A percentile compares a stretch with the other conserved stretches of the same genome.
Conservation (phyloP, 2,329 filamentous ascomycete species). For the Aspergillus arachidicola region DNA sequence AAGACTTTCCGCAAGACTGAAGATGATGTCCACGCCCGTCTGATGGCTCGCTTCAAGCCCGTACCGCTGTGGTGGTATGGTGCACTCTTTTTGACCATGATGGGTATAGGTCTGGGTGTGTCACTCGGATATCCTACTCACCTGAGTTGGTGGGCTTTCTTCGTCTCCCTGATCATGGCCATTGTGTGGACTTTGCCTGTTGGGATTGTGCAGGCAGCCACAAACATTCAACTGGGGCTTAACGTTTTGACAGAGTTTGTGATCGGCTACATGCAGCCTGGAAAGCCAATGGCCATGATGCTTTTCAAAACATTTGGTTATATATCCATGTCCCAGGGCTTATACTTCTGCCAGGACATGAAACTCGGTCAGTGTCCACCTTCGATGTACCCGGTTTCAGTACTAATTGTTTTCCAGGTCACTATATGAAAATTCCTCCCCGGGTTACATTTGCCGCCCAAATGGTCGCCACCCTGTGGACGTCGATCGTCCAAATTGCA, state of each 20-base stretch:
- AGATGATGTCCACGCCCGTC: slow-evolving; percentile 56
- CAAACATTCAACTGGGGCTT: slow-evolving; percentile 66
- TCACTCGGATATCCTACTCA: slow-evolving; percentile 64
- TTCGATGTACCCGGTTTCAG: not conserved
- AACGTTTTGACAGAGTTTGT: slow-evolving; percentile 76
- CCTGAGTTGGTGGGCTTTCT: slow-evolving; percentile 71
- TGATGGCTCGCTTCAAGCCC: slow-evolving; percentile 61
- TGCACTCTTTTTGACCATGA: slow-evolving; percentile 50
- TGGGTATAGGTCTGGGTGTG: slow-evolving; percentile 53
- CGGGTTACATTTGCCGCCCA: slow-evolving; percentile 56
- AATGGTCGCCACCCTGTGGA: slow-evolving; percentile 54
- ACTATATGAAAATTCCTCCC: slow-evolving; percentile 65
- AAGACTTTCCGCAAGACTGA: slow-evolving; percentile 58
- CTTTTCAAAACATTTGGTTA: slow-evolving; percentile 77
- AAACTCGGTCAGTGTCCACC: slow-evolving; percentile 54
- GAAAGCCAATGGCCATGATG: slow-evolving; percentile 73
- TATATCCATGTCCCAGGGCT: slow-evolving; percentile 66
- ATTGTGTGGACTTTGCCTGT: slow-evolving; percentile 64
- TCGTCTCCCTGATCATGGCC: slow-evolving; percentile 67
- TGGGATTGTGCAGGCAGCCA: slow-evolving; percentile 69
- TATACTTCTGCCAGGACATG: slow-evolving; percentile 67
- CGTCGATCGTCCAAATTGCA: slow-evolving; percentile 52
- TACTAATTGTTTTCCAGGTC: slow-evolving; percentile 32
- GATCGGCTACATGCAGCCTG: slow-evolving; percentile 72
- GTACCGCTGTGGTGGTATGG: slow-evolving; percentile 63